A percentile compares a stretch with the other conserved stretches of the same genome.
Conservation (phyloP, 257 asterid species). For the Solanum peruvianum region DNA sequence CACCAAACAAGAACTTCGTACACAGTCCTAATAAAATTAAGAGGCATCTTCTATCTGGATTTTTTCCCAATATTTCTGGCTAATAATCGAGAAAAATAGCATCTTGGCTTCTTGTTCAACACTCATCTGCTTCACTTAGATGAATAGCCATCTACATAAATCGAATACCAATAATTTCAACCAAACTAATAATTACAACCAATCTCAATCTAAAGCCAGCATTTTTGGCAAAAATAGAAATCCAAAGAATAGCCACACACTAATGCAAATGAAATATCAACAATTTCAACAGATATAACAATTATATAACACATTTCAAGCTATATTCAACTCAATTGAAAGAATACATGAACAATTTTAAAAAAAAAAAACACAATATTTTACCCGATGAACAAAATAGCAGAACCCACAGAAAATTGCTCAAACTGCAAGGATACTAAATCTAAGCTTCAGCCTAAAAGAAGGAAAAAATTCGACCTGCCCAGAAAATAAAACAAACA, state of each 20-base stretch:
- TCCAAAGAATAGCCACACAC: neutral
- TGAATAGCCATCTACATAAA: neutral
- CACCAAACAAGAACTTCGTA: neutral
- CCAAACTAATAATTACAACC: neutral
- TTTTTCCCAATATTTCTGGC: accelerated
- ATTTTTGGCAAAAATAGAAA: neutral
- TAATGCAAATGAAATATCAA: neutral
- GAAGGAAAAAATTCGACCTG: too few relatives aligned
- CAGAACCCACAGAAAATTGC: neutral
- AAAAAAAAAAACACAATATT: neutral
- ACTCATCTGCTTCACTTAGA: neutral
- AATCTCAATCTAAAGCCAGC: neutral
- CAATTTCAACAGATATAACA: neutral
- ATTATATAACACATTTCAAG: neutral
- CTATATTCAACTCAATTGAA: neutral
- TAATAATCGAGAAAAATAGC: neutral
- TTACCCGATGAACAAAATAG: neutral
- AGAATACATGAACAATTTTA: neutral
- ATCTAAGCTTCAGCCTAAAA: too few relatives aligned
- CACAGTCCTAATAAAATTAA: neutral
- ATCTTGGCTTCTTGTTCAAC: neutral
- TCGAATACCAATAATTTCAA: neutral
- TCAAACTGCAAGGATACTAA: neutral
- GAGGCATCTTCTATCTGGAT: neutral
- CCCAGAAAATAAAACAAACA: neutral